phyloP scores from a whole-genome alignment of 345 rosid genomes.

The Dipteronia sinensis region DNA sequence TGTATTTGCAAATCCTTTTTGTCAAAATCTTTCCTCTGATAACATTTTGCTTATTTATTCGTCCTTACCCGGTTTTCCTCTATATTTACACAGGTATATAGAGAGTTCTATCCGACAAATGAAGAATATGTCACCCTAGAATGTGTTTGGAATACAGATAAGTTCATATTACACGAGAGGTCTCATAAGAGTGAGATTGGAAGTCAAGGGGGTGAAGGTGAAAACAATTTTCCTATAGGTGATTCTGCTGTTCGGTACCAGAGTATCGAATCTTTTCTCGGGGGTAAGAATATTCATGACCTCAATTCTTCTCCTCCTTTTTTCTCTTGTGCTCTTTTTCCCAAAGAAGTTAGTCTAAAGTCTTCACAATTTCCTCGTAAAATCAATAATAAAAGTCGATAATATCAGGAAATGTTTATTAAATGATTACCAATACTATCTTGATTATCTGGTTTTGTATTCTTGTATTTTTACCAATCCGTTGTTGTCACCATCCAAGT shows the following conservation, averaged over 20 bases:
- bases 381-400: too few species aligned
- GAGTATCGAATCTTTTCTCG: slow-evolving; percentile 53
- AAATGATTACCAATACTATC: background rate
- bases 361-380: background rate
- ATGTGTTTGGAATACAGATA: slow-evolving; percentile 66
- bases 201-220: slow-evolving; percentile 29
- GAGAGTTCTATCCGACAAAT: slow-evolving; percentile 73
- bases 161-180: slow-evolving; percentile 59
- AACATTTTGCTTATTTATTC: background rate
- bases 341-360: background rate
- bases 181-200: slow-evolving; percentile 37
- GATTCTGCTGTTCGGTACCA: slow-evolving; percentile 46
- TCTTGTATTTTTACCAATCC: background rate
- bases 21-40: background rate
- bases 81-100: slow-evolving; percentile 49
- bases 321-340: background rate
- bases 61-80: background rate
- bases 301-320: background rate
- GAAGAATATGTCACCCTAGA: slow-evolving; percentile 52
- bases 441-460: background rate
- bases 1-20: background rate
- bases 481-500: background rate
- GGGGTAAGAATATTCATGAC: slow-evolving; percentile 45
- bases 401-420: too few species aligned
- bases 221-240: slow-evolving; percentile 28